A percentile compares a stretch with the other conserved stretches of the same genome.
Evolutionary conservation across 2,329 filamentous ascomycete genomes (phyloP).

Genomic region (Stagonosporopsis tanaceti): DNA sequence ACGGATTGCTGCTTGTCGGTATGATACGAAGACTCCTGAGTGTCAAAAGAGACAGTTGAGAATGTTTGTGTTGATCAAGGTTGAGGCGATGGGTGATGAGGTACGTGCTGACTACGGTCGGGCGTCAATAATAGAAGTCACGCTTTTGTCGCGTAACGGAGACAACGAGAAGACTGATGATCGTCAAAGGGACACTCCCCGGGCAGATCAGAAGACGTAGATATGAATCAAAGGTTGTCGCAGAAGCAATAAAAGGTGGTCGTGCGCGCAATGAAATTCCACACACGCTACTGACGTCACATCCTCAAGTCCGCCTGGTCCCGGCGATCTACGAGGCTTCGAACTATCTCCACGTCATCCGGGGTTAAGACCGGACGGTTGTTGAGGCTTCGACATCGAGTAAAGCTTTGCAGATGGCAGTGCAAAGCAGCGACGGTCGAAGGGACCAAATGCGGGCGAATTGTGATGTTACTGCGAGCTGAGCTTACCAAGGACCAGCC

Average conservation of each 20-base stretch:
- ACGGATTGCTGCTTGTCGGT: background rate
- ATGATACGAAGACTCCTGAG: background rate
- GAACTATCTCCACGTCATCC: constrained; percentile 19
- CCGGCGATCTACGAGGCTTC: constrained; percentile 19
- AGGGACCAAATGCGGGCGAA: constrained; percentile 12
- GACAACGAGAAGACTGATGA: constrained; percentile 2
- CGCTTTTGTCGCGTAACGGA: constrained; percentile 6
- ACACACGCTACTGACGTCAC: constrained; percentile 24
- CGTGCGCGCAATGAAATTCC: constrained; percentile 18
- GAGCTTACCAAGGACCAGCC: constrained; percentile 3
- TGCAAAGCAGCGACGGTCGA: constrained; percentile 3
- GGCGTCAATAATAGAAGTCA: background rate
- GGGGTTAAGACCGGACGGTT: constrained; percentile 9
- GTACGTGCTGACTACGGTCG: background rate
- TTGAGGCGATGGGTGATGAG: background rate
- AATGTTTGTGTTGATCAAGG: background rate
- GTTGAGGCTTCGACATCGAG: constrained; percentile 7
- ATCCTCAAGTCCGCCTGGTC: constrained; percentile 10
- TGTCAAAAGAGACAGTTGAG: background rate
- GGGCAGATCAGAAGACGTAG: constrained; percentile 7
- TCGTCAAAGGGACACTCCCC: constrained; percentile 2
- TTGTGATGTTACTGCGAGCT: background rate
- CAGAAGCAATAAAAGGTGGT: constrained; percentile 14
- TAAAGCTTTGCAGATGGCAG: background rate
- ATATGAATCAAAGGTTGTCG: constrained; percentile 12